These are phyloP conservation scores for Elsinoe fawcettii DNA, from an alignment of 2,329 filamentous ascomycete genomes.

Conservation along the genomic window DNA sequence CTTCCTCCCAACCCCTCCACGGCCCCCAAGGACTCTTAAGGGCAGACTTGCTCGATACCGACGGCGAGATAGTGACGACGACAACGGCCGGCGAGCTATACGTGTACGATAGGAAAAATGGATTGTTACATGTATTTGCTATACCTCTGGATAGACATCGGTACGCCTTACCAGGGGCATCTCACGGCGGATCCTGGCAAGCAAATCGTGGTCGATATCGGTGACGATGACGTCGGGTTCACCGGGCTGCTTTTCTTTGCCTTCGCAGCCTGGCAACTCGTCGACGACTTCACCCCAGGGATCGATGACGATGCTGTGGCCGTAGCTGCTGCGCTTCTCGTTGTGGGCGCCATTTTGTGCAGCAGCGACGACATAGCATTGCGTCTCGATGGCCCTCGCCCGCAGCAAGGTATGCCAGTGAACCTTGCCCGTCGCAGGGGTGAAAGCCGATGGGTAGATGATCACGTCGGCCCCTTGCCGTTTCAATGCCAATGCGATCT, in stretches of 20 bases:
- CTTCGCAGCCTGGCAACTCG: constrained; percentile 50
- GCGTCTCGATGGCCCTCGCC: constrained; percentile 78
- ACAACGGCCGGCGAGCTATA: background rate
- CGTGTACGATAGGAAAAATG: background rate
- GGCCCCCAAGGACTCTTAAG: background rate
- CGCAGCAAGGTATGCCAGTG: constrained; percentile 80
- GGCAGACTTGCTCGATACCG: background rate
- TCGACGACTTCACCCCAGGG: constrained; percentile 76
- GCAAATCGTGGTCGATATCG: constrained; percentile 32
- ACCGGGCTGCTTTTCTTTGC: constrained; percentile 28
- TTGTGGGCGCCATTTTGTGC: constrained; percentile 73
- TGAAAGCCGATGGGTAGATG: constrained; percentile 86
- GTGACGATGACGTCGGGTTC: constrained; percentile 37
- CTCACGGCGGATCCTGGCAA: constrained; percentile 32
- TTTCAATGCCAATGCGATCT: constrained; percentile 61
- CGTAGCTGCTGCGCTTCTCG: constrained; percentile 71
- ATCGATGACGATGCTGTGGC: constrained; percentile 75
- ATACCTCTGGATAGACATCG: constrained; percentile 21
- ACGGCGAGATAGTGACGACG: background rate
- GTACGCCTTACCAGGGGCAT: constrained; percentile 31
- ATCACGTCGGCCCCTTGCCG: constrained; percentile 64
- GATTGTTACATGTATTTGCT: background rate
- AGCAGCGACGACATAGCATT: constrained; percentile 78
- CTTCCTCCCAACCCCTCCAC: background rate
- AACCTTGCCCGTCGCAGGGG: constrained; percentile 70